Percentiles rank a stretch among this genome's conserved stretches.
These are phyloP conservation scores for Debaryomyces fabryi DNA, from an alignment of 1,139 yeast species.

Conservation along the genomic window DNA sequence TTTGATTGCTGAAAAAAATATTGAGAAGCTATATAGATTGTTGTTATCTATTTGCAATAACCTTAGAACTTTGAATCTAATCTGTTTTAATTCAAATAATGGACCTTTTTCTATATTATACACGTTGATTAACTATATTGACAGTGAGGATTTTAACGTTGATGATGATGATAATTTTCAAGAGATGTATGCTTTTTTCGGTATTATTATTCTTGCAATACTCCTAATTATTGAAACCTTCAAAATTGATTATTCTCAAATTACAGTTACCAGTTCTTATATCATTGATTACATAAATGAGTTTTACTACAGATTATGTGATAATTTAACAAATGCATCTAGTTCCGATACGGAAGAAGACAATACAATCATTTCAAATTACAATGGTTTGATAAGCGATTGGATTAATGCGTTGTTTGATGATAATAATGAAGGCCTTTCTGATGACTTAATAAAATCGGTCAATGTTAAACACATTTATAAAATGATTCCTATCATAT, in stretches of 20 bases:
- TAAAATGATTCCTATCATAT: constrained; percentile 68
- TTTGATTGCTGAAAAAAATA: constrained; percentile 41
- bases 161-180: constrained; percentile 63
- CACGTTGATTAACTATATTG: constrained; percentile 37
- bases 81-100: constrained; percentile 32
- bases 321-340: constrained; percentile 26
- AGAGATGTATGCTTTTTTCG: constrained; percentile 70
- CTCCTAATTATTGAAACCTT: constrained; percentile 49
- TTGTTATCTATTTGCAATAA: constrained; percentile 48
- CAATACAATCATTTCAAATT: constrained; percentile 34
- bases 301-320: constrained; percentile 36
- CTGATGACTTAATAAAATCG: constrained; percentile 76
- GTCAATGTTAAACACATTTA: constrained; percentile 71
- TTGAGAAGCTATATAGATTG: constrained; percentile 51
- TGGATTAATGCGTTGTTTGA: constrained; percentile 87
- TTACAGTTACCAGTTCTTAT: constrained; percentile 34
- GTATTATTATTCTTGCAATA: constrained; percentile 56
- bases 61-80: constrained; percentile 42
- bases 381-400: constrained; percentile 57
- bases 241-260: constrained; percentile 36
- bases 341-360: constrained; percentile 29
- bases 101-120: constrained; percentile 29
- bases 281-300: constrained; percentile 37
- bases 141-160: constrained; percentile 33
- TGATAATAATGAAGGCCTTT: constrained; percentile 71